Base-by-base conservation (phyloP, 768 basidiomycete species). In the Filobasidium floriforme region DNA sequence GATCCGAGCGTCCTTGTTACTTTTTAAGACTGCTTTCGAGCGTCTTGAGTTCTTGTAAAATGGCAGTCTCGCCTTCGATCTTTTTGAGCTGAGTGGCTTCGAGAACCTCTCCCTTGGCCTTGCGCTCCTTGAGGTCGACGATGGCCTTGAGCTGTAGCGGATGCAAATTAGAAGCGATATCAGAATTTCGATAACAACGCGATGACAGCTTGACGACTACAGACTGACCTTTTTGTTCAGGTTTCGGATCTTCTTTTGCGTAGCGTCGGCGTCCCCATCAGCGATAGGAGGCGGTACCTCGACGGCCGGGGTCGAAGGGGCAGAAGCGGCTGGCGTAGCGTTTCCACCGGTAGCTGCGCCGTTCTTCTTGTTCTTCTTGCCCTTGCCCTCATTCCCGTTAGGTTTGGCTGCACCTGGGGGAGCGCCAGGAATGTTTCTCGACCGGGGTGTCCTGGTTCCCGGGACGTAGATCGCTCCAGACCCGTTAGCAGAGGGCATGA, bases 31-130 rank as follows among this genome's bases (percentile, higher is more conserved):
- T 67, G 24, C 71, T 73, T 28, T 77, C 79, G 15, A 81, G 72
- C 7, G 69, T 68, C 2, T 82, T 76, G 59, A 97, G 85, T 81
- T 96, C 93, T 75, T 85, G 86, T 73, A 86, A 82, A 73, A 97
- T 90, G 67, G 89, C 89, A 10, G 76, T 83, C 79, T 97, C 93
- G 10, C 87, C 87, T 49, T 96, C 92, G 73, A 98, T 94, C 85
- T 99, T 99, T 85, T 89, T 89, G 71, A 94, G 81, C 79, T 99
- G 94, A 19, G 94, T 99, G 65, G 87, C 87, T 79, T 99, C 94
- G 37, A 99, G 83, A 63, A 88, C 85, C 77, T 98, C 93, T 0
- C 96, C 94, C 41, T 89, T 85, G 74, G 85, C 88, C 29, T 85
- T 84, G 81, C 92, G 92, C 70, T 89, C 90, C 81, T 97, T 98